Base-by-base conservation (phyloP, 768 basidiomycete genomes). In the Tylopilus felleus region DNA sequence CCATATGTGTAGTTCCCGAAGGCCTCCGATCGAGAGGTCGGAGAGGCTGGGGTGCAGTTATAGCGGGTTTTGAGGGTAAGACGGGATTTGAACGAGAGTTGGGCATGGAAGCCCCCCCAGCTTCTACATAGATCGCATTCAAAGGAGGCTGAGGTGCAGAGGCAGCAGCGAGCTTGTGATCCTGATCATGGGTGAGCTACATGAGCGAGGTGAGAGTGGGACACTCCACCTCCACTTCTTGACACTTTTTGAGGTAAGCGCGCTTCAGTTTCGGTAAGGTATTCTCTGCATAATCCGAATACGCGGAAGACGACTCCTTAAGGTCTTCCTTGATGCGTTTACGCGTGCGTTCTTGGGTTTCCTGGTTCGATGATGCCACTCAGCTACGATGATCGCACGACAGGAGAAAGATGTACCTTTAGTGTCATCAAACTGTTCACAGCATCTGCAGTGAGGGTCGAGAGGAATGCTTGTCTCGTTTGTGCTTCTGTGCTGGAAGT, bases 301-400 rank as follows among this genome's bases (percentile, higher is more conserved):
- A 93, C 31, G 87, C 82, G 50, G 71, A 60, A n/a, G 76, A 75
- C 0, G 93, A 90, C 9, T 84, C 83, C 69, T 92, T 93, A 51
- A 95, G 71, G 66, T 95, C 93, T 64, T 96, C 93, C 67, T 89
- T 92, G 68, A 97, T 88, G 25, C 91, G 84, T 66, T 91, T 90
- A 44, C 90, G 80, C n/a, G 92, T 95, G 35, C 94, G 82, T 50
- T 92, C 90, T 74, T 96, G 93, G 12, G 86, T 88, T 61, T 95
- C 93, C 91, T 93, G 56, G 16, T 22, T 5, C 13, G 12, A 49
- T 12, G 33, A 46, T 14, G 9, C 3, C 17, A 53, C 36, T 55
- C 52, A 55, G 51, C 49, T 12, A 28, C 12, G 29, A 35, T 36
- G 8, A 51, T 29, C 19, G 6, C 31, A 21, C 43, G 22, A 29